These are phyloP conservation scores for Adansonia madagascariensis DNA, from an alignment of 441 rosid genomes.

Conservation along the genomic window DNA sequence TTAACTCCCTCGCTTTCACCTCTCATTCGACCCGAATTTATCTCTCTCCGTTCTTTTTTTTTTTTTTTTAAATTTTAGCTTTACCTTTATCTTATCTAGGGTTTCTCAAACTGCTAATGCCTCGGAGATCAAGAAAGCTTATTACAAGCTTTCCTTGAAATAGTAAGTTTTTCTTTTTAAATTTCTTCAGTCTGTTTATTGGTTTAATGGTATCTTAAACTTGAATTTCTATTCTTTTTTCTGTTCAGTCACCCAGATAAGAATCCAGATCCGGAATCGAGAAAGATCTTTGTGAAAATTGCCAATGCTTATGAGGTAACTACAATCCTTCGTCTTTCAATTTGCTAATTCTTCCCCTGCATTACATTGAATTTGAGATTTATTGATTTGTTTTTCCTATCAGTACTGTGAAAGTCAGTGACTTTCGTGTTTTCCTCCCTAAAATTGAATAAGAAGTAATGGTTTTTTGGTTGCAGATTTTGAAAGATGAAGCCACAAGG, in stretches of 20 bases:
- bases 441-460: neutral
- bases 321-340: neutral
- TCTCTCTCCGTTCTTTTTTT: neutral
- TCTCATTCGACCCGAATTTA: neutral
- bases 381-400: neutral
- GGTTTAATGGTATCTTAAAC: constrained; percentile 23
- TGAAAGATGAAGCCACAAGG: constrained; percentile 90
- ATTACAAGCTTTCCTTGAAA: constrained; percentile 85
- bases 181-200: constrained; percentile 11
- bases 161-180: constrained; percentile 49
- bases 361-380: constrained; percentile 8
- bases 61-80: constrained; percentile 7
- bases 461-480: constrained; percentile 55
- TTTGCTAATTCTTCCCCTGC: neutral
- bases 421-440: neutral
- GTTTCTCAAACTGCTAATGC: constrained; percentile 82
- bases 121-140: constrained; percentile 92
- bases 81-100: constrained; percentile 38
- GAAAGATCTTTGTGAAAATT: constrained; percentile 80
- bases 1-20: constrained; percentile 33
- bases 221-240: neutral
- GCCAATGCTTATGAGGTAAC: constrained; percentile 96
- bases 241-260: constrained; percentile 84
- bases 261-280: constrained; percentile 95
- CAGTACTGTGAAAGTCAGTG: neutral